Evolutionary conservation across 805 yeast genomes (phyloP), one percentile per base, ranked within the genome.

Genomic region (Komagataella kurtzmanii): DNA sequence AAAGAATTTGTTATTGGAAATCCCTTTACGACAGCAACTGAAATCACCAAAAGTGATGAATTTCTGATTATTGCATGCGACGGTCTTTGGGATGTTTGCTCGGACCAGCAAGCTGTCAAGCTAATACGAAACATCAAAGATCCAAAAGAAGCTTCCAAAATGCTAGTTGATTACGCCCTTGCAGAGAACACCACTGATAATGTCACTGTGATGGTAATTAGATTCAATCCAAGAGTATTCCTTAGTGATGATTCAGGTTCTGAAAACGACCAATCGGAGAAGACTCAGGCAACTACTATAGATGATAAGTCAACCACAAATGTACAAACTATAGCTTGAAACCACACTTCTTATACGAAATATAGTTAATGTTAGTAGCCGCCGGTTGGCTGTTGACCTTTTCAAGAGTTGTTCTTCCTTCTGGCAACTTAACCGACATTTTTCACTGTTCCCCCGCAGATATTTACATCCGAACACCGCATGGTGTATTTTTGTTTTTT

Each of bases 81-180:
- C 66, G 99, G 99, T 0, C 69, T 91, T 8, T 91, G 98, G 98
- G 99, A 91, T 65, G 97, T 91, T 3, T 76, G 90, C 50, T 74
- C 81, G 7, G 99, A 93, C 63, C 85, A 80, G 56, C 77, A 79
- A 52, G 98, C 98, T 0, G 86, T 93, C 53, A 83, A 83, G 52
- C 65, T 83, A 57, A 83, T 88, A 3, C 70, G 73, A 49, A 73
- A 74, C 45, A 68, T 77, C 10, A 52, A 59, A 7, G 80, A 83
- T 58, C 83, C 93, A 0, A 74, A 79, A 47, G 66, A 67, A 48
- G 95, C 93, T 1, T 83, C 95, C 14, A 74, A 77, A 53, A 71
- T 68, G 30, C 71, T 89, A 53, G 85, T 89, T 52, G 75, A 78
- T 52, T 73, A 76, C 57, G 98, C 99, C 0, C 72, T 91, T 64